Evolutionary conservation across 352 stramenopile species (phyloP).

Genomic region (Peronospora farinosa): DNA sequence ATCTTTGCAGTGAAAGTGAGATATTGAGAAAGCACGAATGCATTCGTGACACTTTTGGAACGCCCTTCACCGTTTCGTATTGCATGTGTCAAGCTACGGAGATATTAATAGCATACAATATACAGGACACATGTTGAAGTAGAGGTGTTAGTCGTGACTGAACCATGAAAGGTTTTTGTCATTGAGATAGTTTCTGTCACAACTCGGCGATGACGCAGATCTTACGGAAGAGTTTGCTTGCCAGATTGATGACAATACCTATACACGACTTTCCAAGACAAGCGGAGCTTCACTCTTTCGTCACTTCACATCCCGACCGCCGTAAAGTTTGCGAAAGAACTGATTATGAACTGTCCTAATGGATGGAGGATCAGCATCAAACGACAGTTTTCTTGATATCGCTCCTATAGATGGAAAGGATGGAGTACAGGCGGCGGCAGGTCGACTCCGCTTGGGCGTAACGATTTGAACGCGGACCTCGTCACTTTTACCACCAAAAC

Average conservation of each 20-base stretch:
- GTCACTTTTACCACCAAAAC: conserved; percentile 19
- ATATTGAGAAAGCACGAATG: conserved; percentile 1
- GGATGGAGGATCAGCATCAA: conserved; percentile 7
- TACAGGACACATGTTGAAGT: too few species aligned
- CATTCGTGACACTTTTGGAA: not conserved
- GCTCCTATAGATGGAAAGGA: conserved; percentile 17
- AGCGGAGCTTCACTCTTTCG: too few species aligned
- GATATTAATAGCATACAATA: too few species aligned
- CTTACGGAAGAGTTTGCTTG: too few species aligned
- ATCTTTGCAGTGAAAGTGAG: not conserved
- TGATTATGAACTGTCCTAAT: conserved; percentile 22
- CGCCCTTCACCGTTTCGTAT: not conserved
- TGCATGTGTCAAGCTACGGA: not conserved
- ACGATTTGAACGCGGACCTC: conserved; percentile 22
- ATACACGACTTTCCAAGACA: too few species aligned
- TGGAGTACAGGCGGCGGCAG: conserved; percentile 20
- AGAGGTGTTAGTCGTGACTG: too few species aligned
- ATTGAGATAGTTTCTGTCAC: too few species aligned
- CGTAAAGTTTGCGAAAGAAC: conserved; percentile 37
- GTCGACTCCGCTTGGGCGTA: conserved; percentile 15
- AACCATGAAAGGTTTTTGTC: too few species aligned
- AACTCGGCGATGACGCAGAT: too few species aligned
- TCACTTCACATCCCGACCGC: not conserved
- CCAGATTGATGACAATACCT: too few species aligned
- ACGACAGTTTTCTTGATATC: conserved; percentile 5